These are phyloP conservation scores for Corchorus olitorius DNA, from an alignment of 345 rosid species.

Conservation along the genomic window DNA sequence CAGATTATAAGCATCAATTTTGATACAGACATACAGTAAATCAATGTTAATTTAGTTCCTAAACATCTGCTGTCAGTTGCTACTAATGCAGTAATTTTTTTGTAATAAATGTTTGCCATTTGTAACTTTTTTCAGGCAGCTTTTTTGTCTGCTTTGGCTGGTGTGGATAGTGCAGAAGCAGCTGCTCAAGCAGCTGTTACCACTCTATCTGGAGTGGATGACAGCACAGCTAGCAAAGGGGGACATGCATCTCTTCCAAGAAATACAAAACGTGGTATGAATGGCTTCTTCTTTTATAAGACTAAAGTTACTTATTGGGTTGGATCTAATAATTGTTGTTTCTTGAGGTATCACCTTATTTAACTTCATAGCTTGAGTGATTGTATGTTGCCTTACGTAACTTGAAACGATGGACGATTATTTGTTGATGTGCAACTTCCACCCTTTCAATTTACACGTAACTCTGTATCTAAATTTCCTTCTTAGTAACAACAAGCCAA, in stretches of 20 bases:
- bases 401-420: background rate
- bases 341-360: background rate
- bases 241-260: constrained; percentile 29
- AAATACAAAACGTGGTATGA: constrained; percentile 45
- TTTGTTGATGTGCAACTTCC: background rate
- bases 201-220: constrained; percentile 49
- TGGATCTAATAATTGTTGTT: background rate
- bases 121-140: constrained; percentile 64
- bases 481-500: background rate
- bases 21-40: background rate
- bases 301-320: background rate
- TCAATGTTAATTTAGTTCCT: background rate
- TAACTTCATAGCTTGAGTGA: background rate
- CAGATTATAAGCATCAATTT: background rate
- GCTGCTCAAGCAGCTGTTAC: constrained; percentile 78
- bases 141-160: constrained; percentile 88
- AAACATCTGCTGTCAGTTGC: background rate
- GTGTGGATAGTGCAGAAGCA: constrained; percentile 76
- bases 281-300: constrained; percentile 9
- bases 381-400: background rate
- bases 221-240: constrained; percentile 35
- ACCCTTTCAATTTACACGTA: background rate
- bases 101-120: background rate
- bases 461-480: background rate
- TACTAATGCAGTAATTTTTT: background rate